Conservation (phyloP, 2,329 filamentous ascomycete species). For the Ambrosiella beaveri region DNA sequence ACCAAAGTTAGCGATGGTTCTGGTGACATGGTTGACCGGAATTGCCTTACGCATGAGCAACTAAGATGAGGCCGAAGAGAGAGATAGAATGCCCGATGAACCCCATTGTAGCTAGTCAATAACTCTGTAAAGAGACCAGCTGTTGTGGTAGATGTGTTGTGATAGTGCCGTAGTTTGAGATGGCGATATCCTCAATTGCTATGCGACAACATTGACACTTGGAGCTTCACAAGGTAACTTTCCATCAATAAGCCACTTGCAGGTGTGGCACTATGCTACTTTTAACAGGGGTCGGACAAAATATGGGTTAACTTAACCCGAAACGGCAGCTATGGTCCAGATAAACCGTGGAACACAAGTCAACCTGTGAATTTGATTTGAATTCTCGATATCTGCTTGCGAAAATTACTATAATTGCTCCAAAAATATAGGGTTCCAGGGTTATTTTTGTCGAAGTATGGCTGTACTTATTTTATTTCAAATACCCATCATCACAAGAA, state of each 20-base stretch:
- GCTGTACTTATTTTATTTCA: too few species aligned
- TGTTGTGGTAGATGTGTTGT: too few species aligned
- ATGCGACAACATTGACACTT: background rate
- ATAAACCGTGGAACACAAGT: background rate
- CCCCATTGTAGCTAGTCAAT: constrained; percentile 1
- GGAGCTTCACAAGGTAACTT: background rate
- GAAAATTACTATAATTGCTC: too few species aligned
- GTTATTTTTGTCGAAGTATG: too few species aligned
- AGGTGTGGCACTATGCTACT: background rate
- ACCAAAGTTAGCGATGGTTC: constrained; percentile 5
- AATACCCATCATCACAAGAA: background rate
- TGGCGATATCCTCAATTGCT: background rate
- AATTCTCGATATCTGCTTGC: too few species aligned
- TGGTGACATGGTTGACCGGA: background rate
- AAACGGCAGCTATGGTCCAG: background rate
- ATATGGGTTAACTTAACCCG: background rate
- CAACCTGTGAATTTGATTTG: background rate
- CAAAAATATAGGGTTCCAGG: too few species aligned
- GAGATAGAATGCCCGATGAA: constrained; percentile 19
- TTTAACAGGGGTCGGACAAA: background rate
- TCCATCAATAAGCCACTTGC: background rate
- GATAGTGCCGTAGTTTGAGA: background rate
- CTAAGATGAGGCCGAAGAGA: constrained; percentile 55
- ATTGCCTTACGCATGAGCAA: constrained; percentile 60
- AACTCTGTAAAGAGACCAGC: background rate